Percentiles rank a stretch among this genome's conserved stretches.
Conservation (phyloP, 2,329 filamentous ascomycete species). For the Paracamarosporium sp. region DNA sequence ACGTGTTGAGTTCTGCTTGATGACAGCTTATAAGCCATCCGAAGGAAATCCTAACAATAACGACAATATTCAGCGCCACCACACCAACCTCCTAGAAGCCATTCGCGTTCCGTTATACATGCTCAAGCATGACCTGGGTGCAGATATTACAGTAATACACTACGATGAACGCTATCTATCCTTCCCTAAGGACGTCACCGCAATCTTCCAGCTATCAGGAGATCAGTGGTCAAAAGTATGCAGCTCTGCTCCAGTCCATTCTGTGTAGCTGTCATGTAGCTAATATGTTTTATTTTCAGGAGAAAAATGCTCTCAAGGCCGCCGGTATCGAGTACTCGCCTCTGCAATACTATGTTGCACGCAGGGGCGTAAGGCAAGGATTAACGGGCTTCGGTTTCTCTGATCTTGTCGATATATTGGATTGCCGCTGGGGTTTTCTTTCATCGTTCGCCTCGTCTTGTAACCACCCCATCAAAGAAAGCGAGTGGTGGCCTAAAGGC, state of each 20-base stretch:
- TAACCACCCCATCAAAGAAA: not conserved
- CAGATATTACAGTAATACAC: slow-evolving; percentile 22
- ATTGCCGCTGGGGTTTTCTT: not conserved
- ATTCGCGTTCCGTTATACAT: slow-evolving; percentile 24
- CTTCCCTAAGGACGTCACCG: slow-evolving; percentile 25
- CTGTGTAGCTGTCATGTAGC: not conserved
- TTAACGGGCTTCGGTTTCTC: not conserved
- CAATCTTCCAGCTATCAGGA: slow-evolving; percentile 20
- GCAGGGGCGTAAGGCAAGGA: not conserved
- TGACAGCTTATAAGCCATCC: slow-evolving; percentile 13
- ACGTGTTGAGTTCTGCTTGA: slow-evolving; percentile 27
- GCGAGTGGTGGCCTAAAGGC: not conserved
- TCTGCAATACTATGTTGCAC: not conserved
- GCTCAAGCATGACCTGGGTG: slow-evolving; percentile 21
- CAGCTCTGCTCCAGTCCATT: not conserved
- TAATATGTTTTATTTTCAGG: not conserved
- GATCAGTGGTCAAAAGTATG: slow-evolving; percentile 26
- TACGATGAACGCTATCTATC: slow-evolving; percentile 19
- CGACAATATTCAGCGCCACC: not conserved
- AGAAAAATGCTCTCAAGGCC: not conserved
- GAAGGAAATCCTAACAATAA: not conserved
- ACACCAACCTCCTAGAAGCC: slow-evolving; percentile 24
- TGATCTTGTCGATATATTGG: not conserved
- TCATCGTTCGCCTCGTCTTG: not conserved
- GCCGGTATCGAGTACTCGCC: not conserved